Conservation (phyloP, 1,284 basidiomycete genomes). For the Salmacisia buchloeana region DNA sequence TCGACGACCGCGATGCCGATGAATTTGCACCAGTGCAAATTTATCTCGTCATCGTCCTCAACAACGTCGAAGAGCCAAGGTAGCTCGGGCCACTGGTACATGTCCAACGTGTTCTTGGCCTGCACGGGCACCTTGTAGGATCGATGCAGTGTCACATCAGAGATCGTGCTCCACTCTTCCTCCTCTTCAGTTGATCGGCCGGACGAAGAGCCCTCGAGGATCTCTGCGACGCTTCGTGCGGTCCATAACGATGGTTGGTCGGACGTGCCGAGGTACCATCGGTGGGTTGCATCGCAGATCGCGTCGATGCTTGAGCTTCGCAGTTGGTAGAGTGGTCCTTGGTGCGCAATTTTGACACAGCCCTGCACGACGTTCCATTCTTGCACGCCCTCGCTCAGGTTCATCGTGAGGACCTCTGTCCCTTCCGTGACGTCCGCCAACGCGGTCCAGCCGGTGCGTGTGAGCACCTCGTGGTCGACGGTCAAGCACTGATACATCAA, state of each 20-base stretch:
- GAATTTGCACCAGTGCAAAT: constrained; percentile 16
- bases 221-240: neutral
- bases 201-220: neutral
- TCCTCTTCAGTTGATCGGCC: too few relatives aligned
- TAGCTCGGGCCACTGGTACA: constrained; percentile 12
- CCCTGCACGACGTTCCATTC: neutral
- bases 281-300: constrained; percentile 11
- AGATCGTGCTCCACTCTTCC: too few relatives aligned
- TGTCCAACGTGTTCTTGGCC: constrained; percentile 8
- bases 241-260: neutral
- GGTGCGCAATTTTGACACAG: neutral
- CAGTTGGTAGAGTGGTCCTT: constrained; percentile 8
- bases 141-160: too few relatives aligned
- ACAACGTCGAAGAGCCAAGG: neutral
- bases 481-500: constrained; percentile 60
- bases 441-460: neutral
- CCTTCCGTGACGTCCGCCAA: neutral
- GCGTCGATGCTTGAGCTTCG: constrained; percentile 12
- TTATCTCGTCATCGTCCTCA: neutral
- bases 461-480: constrained; percentile 5
- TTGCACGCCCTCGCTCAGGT: neutral
- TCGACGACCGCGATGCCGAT: constrained; percentile 15
- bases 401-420: constrained; percentile 1
- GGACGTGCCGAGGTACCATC: constrained; percentile 12
- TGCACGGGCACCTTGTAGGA: constrained; percentile 7